phyloP scores from a whole-genome alignment of 2,329 filamentous ascomycete species.

The Cadophora malorum region DNA sequence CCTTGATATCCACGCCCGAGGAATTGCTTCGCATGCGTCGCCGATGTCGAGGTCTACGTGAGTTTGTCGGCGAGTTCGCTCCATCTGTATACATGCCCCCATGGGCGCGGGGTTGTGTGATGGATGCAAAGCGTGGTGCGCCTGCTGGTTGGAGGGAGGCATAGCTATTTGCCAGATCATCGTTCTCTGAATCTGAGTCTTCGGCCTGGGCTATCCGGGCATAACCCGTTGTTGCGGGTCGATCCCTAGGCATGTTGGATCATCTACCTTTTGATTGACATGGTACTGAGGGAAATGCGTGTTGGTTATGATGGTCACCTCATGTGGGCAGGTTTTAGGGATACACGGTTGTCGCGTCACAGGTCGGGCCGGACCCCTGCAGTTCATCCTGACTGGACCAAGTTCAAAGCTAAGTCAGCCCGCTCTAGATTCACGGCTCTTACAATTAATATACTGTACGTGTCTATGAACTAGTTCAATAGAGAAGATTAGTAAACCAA shows the following conservation, averaged over 20 bases:
- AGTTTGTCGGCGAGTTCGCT: conserved; percentile 47
- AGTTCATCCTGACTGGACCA: conserved; percentile 12
- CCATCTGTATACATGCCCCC: conserved; percentile 63
- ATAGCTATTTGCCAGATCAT: conserved; percentile 60
- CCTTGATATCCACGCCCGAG: conserved; percentile 94
- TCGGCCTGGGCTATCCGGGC: conserved; percentile 85
- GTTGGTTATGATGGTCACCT: neutral
- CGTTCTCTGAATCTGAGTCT: conserved; percentile 68
- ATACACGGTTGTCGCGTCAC: conserved; percentile 6
- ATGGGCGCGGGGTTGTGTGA: conserved; percentile 65
- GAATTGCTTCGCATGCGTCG: conserved; percentile 69
- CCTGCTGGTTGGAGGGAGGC: conserved; percentile 60
- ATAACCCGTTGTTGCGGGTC: conserved; percentile 79
- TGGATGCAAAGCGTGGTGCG: conserved; percentile 68
- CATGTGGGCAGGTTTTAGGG: neutral
- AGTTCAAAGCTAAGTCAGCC: neutral
- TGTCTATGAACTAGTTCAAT: neutral
- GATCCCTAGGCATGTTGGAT: conserved; percentile 41
- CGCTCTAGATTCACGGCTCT: neutral
- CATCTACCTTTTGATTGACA: conserved; percentile 21
- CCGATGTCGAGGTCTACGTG: conserved; percentile 55
- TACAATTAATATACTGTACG: neutral
- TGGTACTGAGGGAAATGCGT: conserved; percentile 6
- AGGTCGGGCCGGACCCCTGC: conserved; percentile 4
- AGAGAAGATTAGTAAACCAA: neutral